These are phyloP conservation scores for Kurtzmaniella quercitrusa DNA, from an alignment of 1,139 yeast genomes.

Conservation along the genomic window DNA sequence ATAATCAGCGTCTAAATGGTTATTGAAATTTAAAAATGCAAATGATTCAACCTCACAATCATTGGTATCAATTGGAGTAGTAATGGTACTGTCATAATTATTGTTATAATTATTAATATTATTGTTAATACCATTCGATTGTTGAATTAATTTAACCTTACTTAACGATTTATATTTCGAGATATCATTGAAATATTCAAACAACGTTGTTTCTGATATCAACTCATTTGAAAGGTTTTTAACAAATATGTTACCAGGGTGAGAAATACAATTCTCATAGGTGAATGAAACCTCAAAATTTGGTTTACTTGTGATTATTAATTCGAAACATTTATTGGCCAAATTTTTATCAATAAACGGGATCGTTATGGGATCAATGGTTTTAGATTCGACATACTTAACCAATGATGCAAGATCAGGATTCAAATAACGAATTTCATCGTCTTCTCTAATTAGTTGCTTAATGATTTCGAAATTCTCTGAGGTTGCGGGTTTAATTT, in stretches of 20 bases:
- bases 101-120: too few species aligned
- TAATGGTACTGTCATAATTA: too few species aligned
- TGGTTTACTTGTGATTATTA: neutral
- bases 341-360: slow-evolving; percentile 1
- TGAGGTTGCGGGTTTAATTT: neutral
- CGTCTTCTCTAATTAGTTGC: neutral
- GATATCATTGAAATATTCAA: slow-evolving; percentile 20
- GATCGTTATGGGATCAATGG: neutral
- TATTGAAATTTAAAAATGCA: slow-evolving; percentile 34
- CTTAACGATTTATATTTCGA: slow-evolving; percentile 23
- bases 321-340: slow-evolving; percentile 4
- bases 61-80: neutral
- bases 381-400: neutral
- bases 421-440: slow-evolving; percentile 4
- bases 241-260: slow-evolving; percentile 63
- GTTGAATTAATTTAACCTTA: slow-evolving; percentile 26
- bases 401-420: slow-evolving; percentile 1
- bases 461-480: neutral
- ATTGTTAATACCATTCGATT: slow-evolving; percentile 3
- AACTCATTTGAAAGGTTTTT: slow-evolving; percentile 34
- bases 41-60: slow-evolving; percentile 17
- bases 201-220: slow-evolving; percentile 15
- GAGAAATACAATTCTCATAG: slow-evolving; percentile 47
- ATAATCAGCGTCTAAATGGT: slow-evolving; percentile 34
- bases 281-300: slow-evolving; percentile 11